Evolutionary conservation across 1,139 yeast genomes (phyloP).

Genomic region (Scheffersomyces segobiensis): DNA sequence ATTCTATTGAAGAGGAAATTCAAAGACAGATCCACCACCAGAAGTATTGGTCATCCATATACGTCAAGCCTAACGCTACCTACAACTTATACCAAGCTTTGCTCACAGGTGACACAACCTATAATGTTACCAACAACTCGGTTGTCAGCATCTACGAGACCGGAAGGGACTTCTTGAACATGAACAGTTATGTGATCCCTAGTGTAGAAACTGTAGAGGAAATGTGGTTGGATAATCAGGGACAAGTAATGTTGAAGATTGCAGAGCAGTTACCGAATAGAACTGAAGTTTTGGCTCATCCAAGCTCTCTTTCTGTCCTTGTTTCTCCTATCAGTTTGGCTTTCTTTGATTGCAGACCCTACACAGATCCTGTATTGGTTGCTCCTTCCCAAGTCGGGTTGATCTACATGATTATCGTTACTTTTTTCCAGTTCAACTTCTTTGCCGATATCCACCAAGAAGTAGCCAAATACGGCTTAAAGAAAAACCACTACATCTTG

Average conservation of each 20-base stretch:
- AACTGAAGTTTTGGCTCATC: conserved; percentile 13
- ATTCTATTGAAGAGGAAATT: conserved; percentile 28
- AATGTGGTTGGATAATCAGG: conserved; percentile 19
- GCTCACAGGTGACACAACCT: conserved; percentile 21
- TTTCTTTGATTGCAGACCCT: conserved; percentile 52
- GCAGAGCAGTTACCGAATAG: conserved; percentile 7
- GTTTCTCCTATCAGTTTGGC: conserved; percentile 39
- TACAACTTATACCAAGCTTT: conserved; percentile 29
- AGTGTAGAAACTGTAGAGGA: conserved; percentile 17
- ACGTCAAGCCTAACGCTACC: conserved; percentile 34
- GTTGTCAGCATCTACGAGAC: conserved; percentile 36
- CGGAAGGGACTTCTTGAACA: conserved; percentile 38
- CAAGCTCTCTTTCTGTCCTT: conserved; percentile 19
- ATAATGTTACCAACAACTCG: conserved; percentile 27
- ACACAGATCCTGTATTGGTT: conserved; percentile 45
- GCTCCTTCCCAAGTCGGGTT: conserved; percentile 78
- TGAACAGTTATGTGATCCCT: conserved; percentile 29
- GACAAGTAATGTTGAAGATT: conserved; percentile 1
- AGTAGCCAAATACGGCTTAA: conserved; percentile 23
- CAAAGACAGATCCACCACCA: conserved; percentile 43
- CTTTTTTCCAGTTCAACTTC: conserved; percentile 37
- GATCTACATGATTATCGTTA: conserved; percentile 69
- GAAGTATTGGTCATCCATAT: conserved; percentile 44
- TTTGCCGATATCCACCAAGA: conserved; percentile 11
- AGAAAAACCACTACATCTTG: conserved; percentile 26